A percentile compares a stretch with the other conserved stretches of the same genome.
phyloP scores from a whole-genome alignment of 305 asterid species.

The Fraxinus xanthoxyloides region DNA sequence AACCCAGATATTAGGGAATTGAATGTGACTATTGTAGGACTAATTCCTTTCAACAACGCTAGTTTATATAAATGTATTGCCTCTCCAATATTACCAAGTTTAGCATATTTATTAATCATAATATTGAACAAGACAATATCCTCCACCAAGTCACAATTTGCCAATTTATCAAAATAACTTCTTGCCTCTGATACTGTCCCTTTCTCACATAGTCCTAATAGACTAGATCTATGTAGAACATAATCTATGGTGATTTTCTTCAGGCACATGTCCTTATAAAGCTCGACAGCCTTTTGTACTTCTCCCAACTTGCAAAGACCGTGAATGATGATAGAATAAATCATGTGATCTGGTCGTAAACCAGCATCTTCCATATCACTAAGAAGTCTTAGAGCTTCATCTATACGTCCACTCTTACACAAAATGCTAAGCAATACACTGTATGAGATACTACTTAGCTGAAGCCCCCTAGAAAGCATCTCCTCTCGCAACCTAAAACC shows the following conservation, averaged over 20 bases:
- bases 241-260: slow-evolving; percentile 38
- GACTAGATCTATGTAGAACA: slow-evolving; percentile 46
- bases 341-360: slow-evolving; percentile 48
- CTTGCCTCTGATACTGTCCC: slow-evolving; percentile 55
- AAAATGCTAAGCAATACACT: slow-evolving; percentile 49
- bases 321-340: slow-evolving; percentile 58
- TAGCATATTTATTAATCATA: slow-evolving; percentile 60
- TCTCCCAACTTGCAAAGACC: slow-evolving; percentile 70
- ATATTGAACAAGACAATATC: slow-evolving; percentile 65
- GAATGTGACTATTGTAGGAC: slow-evolving; percentile 63
- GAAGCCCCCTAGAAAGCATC: slow-evolving; percentile 53
- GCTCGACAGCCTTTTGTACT: slow-evolving; percentile 41
- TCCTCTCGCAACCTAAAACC: slow-evolving; percentile 53
- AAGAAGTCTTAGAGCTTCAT: slow-evolving; percentile 56
- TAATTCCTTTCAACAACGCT: slow-evolving; percentile 52
- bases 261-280: slow-evolving; percentile 47
- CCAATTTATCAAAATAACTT: slow-evolving; percentile 46
- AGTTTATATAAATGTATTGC: slow-evolving; percentile 43
- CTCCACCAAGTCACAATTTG: slow-evolving; percentile 33
- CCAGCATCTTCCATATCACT: slow-evolving; percentile 49
- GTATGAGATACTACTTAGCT: slow-evolving; percentile 41
- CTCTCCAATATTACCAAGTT: slow-evolving; percentile 56
- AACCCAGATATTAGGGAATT: slow-evolving; percentile 68
- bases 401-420: slow-evolving; percentile 57
- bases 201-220: slow-evolving; percentile 52